A percentile compares a stretch with the other conserved stretches of the same genome.
phyloP scores from a whole-genome alignment of 768 basidiomycete species.

The Suillus cothurnatus region DNA sequence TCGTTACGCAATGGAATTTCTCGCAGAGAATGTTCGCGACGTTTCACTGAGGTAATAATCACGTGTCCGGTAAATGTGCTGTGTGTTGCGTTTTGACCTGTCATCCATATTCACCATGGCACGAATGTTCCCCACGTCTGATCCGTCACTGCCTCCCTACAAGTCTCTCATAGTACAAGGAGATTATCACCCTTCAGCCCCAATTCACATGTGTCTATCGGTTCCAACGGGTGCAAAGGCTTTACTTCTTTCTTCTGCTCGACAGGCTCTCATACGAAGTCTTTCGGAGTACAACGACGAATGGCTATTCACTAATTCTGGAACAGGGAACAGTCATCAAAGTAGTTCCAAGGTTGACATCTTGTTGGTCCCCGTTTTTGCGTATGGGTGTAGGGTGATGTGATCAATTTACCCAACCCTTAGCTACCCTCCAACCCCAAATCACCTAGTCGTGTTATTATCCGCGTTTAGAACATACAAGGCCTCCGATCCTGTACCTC shows the following conservation, averaged over 20 bases:
- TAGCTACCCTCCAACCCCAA: conserved; percentile 67
- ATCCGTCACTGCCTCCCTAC: conserved; percentile 52
- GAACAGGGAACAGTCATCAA: conserved; percentile 37
- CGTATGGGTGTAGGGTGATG: conserved; percentile 2
- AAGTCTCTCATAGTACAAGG: conserved; percentile 65
- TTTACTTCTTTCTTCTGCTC: conserved; percentile 58
- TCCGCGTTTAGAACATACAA: conserved; percentile 45
- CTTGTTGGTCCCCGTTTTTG: conserved; percentile 48
- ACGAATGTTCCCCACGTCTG: conserved; percentile 45
- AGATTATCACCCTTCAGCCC: conserved; percentile 64
- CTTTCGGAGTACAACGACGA: conserved; percentile 55
- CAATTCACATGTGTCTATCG: conserved; percentile 67
- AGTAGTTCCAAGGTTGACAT: conserved; percentile 49
- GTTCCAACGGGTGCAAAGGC: conserved; percentile 35
- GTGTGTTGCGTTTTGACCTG: too few species aligned
- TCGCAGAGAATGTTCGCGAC: neutral
- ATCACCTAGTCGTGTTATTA: conserved; percentile 55
- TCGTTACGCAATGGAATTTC: neutral
- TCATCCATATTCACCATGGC: too few species aligned
- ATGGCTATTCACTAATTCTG: conserved; percentile 38
- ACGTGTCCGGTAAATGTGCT: conserved; percentile 27
- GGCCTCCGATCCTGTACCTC: conserved; percentile 20
- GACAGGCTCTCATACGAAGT: conserved; percentile 40
- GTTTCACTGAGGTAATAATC: neutral
- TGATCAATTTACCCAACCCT: conserved; percentile 13